Conservation (phyloP, 805 yeast species). For the Wickerhamiella galacta region DNA sequence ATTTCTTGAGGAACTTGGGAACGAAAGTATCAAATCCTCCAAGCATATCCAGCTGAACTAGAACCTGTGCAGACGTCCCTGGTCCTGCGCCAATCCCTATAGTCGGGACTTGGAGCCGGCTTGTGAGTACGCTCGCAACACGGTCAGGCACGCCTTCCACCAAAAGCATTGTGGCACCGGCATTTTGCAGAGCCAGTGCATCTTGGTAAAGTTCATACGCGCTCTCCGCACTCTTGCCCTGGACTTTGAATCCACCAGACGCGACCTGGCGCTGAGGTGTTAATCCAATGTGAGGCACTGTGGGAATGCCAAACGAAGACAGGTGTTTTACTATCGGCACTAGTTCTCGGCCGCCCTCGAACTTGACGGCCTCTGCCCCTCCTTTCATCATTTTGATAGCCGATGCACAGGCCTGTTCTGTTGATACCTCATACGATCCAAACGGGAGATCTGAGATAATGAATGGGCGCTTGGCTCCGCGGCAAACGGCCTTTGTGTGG, state of each 20-base stretch:
- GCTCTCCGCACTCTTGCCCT: slow-evolving; percentile 40
- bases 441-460: slow-evolving; percentile 78
- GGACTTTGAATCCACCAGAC: slow-evolving; percentile 77
- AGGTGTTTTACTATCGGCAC: slow-evolving; percentile 38
- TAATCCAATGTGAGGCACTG: slow-evolving; percentile 80
- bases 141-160: slow-evolving; percentile 76
- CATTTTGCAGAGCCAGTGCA: slow-evolving; percentile 49
- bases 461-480: slow-evolving; percentile 52
- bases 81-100: slow-evolving; percentile 96
- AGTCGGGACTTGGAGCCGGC: slow-evolving; percentile 49
- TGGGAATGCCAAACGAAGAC: slow-evolving; percentile 62
- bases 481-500: slow-evolving; percentile 55
- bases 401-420: slow-evolving; percentile 43
- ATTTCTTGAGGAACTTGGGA: slow-evolving; percentile 66
- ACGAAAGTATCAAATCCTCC: slow-evolving; percentile 40
- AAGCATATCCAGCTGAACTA: slow-evolving; percentile 70
- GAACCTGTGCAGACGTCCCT: slow-evolving; percentile 69
- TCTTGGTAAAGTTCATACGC: slow-evolving; percentile 47
- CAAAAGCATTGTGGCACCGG: slow-evolving; percentile 63
- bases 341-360: slow-evolving; percentile 64
- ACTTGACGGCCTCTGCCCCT: slow-evolving; percentile 53
- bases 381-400: slow-evolving; percentile 41
- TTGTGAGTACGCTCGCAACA: slow-evolving; percentile 49
- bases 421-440: slow-evolving; percentile 60
- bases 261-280: slow-evolving; percentile 77